Percentiles rank a stretch among this genome's conserved stretches.
Evolutionary conservation across 1,284 basidiomycete species (phyloP).

Genomic region (Sanguinoderma infundibulare): DNA sequence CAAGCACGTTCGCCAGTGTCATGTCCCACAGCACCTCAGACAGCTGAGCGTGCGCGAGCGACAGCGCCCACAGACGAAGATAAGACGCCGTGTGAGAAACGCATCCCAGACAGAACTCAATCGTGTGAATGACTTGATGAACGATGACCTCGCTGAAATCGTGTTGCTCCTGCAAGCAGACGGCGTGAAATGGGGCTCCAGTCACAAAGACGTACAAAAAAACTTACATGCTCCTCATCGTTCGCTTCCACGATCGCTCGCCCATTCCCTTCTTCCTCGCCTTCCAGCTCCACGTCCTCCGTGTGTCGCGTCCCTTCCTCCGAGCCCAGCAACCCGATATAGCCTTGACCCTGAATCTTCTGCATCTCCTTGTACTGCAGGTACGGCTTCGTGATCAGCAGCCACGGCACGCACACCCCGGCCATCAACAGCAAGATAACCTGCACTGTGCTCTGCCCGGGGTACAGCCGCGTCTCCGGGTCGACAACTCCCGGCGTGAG

Average conservation of each 20-base stretch:
- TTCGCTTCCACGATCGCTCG: constrained; percentile 71
- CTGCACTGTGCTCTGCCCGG: constrained; percentile 90
- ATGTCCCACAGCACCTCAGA: constrained; percentile 94
- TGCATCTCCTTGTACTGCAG: constrained; percentile 91
- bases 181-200: neutral
- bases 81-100: constrained; percentile 99
- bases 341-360: constrained; percentile 84
- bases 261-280: constrained; percentile 88
- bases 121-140: constrained; percentile 97
- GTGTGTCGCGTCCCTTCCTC: constrained; percentile 50
- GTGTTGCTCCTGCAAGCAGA: constrained; percentile 62
- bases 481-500: constrained; percentile 84
- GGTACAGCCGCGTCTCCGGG: constrained; percentile 76
- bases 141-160: constrained; percentile 96
- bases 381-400: constrained; percentile 95
- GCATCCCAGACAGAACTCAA: constrained; percentile 98
- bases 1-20: constrained; percentile 72
- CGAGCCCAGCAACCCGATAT: constrained; percentile 66
- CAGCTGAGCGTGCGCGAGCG: constrained; percentile 96
- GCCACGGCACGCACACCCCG: constrained; percentile 92
- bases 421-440: constrained; percentile 83
- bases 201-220: constrained; percentile 10
- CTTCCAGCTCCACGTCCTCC: constrained; percentile 68
- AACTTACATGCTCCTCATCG: constrained; percentile 70
- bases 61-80: constrained; percentile 98